A percentile compares a stretch with the other conserved stretches of the same genome.
phyloP scores from a whole-genome alignment of 176 grass and related monocot species.

The Musa acuminata region DNA sequence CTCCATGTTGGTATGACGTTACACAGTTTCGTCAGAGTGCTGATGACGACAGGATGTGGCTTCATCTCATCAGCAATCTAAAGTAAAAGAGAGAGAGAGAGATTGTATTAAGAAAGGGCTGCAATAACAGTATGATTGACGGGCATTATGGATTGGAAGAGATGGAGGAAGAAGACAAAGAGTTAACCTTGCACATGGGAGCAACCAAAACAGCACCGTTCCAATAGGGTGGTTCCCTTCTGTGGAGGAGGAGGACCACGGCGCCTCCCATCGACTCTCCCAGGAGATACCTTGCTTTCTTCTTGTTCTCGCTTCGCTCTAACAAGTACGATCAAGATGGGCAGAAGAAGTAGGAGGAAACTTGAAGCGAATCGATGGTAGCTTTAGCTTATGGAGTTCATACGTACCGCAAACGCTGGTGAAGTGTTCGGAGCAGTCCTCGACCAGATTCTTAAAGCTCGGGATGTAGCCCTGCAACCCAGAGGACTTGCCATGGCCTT shows the following conservation, averaged over 20 bases:
- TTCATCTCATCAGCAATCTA: constrained; percentile 64
- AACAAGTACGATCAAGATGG: too few species aligned
- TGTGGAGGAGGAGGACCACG: constrained; percentile 54
- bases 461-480: constrained; percentile 46
- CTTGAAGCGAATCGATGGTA: neutral
- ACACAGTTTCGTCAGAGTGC: constrained; percentile 35
- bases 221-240: constrained; percentile 49
- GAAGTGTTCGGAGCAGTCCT: constrained; percentile 49
- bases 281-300: constrained; percentile 34
- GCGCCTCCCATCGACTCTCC: constrained; percentile 84
- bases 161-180: neutral
- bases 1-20: constrained; percentile 53
- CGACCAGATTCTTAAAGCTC: constrained; percentile 29
- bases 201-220: constrained; percentile 58
- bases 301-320: constrained; percentile 41
- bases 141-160: neutral
- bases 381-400: neutral
- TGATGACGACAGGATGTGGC: constrained; percentile 41
- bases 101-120: too few species aligned
- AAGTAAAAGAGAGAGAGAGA: neutral
- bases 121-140: too few species aligned
- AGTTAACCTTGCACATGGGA: constrained; percentile 73
- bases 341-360: too few species aligned
- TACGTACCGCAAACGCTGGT: constrained; percentile 41
- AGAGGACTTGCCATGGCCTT: constrained; percentile 61